Conservation (phyloP, 306 rosid genomes). For the Quercus engelmannii region DNA sequence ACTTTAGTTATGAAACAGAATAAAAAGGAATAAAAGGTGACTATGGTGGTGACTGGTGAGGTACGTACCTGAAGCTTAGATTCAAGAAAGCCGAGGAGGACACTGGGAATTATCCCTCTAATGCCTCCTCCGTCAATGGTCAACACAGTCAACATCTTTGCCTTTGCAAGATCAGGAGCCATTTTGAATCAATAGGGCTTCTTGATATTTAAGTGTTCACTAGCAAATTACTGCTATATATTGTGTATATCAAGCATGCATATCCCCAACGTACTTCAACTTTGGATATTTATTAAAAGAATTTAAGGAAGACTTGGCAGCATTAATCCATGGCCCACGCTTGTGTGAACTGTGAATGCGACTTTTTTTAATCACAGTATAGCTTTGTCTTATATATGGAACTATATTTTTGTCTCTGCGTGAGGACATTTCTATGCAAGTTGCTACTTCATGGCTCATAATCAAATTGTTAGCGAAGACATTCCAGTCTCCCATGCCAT, state of each 20-base stretch:
- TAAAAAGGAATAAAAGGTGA: neutral
- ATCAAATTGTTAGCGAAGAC: neutral
- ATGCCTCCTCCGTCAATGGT: conserved; percentile 46
- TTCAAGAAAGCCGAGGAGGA: conserved; percentile 31
- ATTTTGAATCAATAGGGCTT: neutral
- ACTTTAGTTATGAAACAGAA: no score
- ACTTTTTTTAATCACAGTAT: neutral
- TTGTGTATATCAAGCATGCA: neutral
- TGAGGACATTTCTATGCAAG: neutral
- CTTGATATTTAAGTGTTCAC: neutral
- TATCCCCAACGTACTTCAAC: neutral
- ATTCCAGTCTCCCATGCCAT: neutral
- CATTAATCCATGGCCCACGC: neutral
- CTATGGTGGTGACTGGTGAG: neutral
- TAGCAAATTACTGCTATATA: neutral
- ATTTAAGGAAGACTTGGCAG: neutral
- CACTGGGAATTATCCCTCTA: conserved; percentile 36
- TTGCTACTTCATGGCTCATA: neutral
- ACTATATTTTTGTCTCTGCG: neutral
- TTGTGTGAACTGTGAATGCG: neutral
- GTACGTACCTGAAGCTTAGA: conserved; percentile 37
- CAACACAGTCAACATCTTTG: conserved; percentile 27
- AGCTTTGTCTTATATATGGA: neutral
- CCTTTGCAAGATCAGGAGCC: neutral
- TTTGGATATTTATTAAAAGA: neutral